Evolutionary conservation across 1,284 basidiomycete species (phyloP), one percentile per base, ranked within the genome.

Genomic region (Pascua guehoae): DNA sequence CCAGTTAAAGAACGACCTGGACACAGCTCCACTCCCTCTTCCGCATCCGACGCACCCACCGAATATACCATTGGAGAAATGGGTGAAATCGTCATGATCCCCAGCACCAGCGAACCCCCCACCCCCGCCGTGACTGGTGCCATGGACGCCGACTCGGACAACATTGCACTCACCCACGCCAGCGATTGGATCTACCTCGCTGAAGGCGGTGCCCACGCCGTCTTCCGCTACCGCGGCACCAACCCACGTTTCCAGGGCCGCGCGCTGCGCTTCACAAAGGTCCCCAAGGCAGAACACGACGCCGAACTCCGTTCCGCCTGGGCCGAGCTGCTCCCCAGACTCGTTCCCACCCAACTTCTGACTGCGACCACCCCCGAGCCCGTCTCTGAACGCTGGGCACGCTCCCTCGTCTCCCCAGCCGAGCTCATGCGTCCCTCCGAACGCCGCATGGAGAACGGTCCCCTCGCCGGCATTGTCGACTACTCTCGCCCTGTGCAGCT

Each of bases 191-290:
- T 74, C 58, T 96, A 95, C 70, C 78, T 91, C 37, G 86, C 89
- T 1, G 92, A 95, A 76, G 92, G 92, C 14, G 89, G 88, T n/a
- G 87, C 89, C 10, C 88, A 89, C 10, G 84, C 91, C 62, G 89
- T 95, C 18, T 90, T 91, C 75, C 85, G 87, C 9, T 94, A 92
- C 70, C 67, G 70, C 12, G 89, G 90, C 0, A 76, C 82, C 0
- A 58, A 75, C 51, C 72, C 80, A 2, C 60, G 71, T 1, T 87
- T 88, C 68, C 74, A 80, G 48, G 83, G 84, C 8, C 88, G 80
- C 43, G 87, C 88, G 0, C 80, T 96, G 38, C 83, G 91, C 10
- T 43, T 55, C 56, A 44, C 40, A 48, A 58, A 47, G 43, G 51
- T 14, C 44, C 36, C 54, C 15, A 40, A 48, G 17, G 50, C 51